Evolutionary conservation across 2,329 filamentous ascomycete species (phyloP), one percentile per base, ranked within the genome.

Genomic region (Cytospora mali): DNA sequence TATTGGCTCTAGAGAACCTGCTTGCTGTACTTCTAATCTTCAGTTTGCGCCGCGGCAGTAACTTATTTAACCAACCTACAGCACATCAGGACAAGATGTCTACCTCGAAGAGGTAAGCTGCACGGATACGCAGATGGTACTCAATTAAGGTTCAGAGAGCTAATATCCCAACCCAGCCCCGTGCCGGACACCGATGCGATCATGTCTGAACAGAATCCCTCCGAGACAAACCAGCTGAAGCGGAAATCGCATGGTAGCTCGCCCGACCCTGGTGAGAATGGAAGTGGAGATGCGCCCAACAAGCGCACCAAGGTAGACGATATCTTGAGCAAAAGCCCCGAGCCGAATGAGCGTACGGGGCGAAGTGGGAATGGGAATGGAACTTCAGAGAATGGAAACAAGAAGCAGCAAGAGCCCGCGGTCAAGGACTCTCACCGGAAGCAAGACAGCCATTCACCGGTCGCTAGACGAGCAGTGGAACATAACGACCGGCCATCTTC

Each of bases 201-300:
- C 49, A 50, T 48, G 49, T 35, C 42, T n/a, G 50, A 62, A 31
- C 18, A 42, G 6, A 53, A 23, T 27, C n/a, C 27, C 27, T 27
- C 49, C 18, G 57, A 63, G 11, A 63, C 58, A 49, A 60, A 51
- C 6, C 57, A 61, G 25, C 42, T 65, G 9, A 65, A 65, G 61
- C 61, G 64, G 23, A 65, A 65, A 33, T 65, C 64, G 1, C 28
- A 63, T 51, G 53, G 53, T 35, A 49, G 29, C 25, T 65, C 53
- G 25, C 61, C 61, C 16, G 35, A 29, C 21, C 29, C 61, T 25
- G 64, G 58, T 27, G 51, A 35, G 16, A 31, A 56, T 35, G 35
- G 31, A 21, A 31, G 51, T 46, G 57, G 16, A 35, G 64, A 65
- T 39, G 58, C 31, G 16, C 61, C 64, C 1, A 63, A 25, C 53